Conservation (phyloP, 331 rosid genomes). For the Acacia pycnantha region DNA sequence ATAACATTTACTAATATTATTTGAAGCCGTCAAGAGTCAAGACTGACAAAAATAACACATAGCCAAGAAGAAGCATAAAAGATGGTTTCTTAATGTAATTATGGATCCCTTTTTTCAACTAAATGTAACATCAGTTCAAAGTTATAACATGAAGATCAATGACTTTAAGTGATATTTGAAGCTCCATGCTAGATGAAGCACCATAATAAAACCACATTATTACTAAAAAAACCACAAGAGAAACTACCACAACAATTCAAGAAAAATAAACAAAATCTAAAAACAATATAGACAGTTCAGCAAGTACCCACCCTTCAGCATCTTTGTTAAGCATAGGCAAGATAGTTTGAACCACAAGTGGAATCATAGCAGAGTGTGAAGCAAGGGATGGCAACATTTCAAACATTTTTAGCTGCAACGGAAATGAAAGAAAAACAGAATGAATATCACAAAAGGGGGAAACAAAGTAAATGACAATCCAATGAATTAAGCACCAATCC, state of each 20-base stretch:
- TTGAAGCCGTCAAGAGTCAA: conserved; percentile 26
- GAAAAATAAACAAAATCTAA: not conserved
- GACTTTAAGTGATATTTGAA: not conserved
- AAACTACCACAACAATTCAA: not conserved
- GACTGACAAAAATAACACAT: conserved; percentile 4
- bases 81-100: conserved; percentile 10
- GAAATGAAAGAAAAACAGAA: conserved; percentile 27
- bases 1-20: conserved; percentile 21
- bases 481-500: conserved; percentile 13
- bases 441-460: conserved; percentile 20
- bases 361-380: conserved; percentile 84
- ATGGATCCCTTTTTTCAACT: conserved; percentile 24
- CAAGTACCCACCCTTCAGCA: conserved; percentile 62
- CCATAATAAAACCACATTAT: not conserved
- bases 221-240: conserved; percentile 17
- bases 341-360: conserved; percentile 82
- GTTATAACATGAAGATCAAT: conserved; percentile 5
- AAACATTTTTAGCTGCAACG: conserved; percentile 70
- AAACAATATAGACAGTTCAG: conserved; percentile 24
- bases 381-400: conserved; percentile 86
- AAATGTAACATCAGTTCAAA: conserved; percentile 18
- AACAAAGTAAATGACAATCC: conserved; percentile 14
- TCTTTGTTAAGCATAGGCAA: conserved; percentile 87
- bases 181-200: conserved; percentile 17
- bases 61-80: conserved; percentile 7